These are phyloP conservation scores for Dentipellis sp. DNA, from an alignment of 768 basidiomycete species.

Conservation along the genomic window DNA sequence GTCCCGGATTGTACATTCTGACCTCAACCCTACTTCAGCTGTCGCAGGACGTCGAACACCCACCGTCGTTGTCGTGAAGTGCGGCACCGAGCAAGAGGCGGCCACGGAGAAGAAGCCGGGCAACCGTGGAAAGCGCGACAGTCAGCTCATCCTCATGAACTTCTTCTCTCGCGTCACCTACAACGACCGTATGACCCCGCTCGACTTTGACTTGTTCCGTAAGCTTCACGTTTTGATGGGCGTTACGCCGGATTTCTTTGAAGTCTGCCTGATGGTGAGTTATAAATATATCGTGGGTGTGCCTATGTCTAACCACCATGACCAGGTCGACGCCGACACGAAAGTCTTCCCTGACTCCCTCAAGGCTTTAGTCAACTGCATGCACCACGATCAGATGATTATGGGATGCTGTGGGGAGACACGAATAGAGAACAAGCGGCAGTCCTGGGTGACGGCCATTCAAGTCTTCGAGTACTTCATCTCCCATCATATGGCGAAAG, in stretches of 20 bases:
- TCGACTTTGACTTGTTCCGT: slow-evolving; percentile 97
- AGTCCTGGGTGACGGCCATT: slow-evolving; percentile 97
- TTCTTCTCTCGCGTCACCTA: slow-evolving; percentile 99
- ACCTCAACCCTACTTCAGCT: slow-evolving; percentile 30
- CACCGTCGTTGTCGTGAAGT: slow-evolving; percentile 91
- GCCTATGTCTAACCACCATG: not conserved
- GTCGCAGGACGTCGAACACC: slow-evolving; percentile 88
- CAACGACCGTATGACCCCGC: slow-evolving; percentile 96
- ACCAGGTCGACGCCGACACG: slow-evolving; percentile 92
- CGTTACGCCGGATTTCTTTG: slow-evolving; percentile 98
- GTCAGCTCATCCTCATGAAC: slow-evolving; percentile 98
- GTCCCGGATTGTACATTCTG: not conserved
- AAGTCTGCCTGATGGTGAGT: slow-evolving; percentile 92
- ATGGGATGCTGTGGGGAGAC: slow-evolving; percentile 99
- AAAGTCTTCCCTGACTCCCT: slow-evolving; percentile 90
- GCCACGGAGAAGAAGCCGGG: slow-evolving; percentile 86
- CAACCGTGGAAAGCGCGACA: slow-evolving; percentile 97
- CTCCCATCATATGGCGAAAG: slow-evolving; percentile 96
- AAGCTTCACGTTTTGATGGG: slow-evolving; percentile 96
- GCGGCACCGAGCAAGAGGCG: slow-evolving; percentile 84
- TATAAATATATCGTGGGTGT: not conserved
- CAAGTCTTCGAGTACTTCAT: slow-evolving; percentile 99
- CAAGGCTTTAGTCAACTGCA: slow-evolving; percentile 88
- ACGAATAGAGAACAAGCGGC: slow-evolving; percentile 95
- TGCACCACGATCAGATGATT: slow-evolving; percentile 98